Evolutionary conservation across 176 grass and related monocot species (phyloP).

Genomic region (Zoysia japonica): DNA sequence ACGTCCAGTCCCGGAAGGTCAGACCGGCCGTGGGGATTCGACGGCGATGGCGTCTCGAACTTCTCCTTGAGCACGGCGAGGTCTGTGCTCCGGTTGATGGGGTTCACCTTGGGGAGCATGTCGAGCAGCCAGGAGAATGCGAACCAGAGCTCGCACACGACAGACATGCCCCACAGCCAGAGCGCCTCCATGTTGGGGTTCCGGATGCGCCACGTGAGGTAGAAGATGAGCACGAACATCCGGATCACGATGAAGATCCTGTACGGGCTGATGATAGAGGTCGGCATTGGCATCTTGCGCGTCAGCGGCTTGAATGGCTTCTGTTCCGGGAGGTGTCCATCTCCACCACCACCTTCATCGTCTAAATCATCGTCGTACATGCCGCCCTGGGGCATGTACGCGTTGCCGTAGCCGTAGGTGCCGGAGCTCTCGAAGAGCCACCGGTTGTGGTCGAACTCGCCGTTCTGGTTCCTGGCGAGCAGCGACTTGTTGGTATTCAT

Average conservation of each 20-base stretch:
- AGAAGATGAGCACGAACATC: constrained; percentile 75
- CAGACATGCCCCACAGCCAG: constrained; percentile 97
- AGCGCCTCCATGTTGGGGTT: constrained; percentile 90
- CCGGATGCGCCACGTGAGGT: constrained; percentile 73
- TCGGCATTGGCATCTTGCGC: constrained; percentile 76
- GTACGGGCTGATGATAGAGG: constrained; percentile 89
- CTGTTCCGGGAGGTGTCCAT: constrained; percentile 47
- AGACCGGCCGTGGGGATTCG: constrained; percentile 79
- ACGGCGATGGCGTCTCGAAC: constrained; percentile 68
- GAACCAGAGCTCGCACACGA: constrained; percentile 99
- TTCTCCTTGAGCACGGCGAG: constrained; percentile 83
- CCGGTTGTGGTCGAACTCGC: constrained; percentile 92
- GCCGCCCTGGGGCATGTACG: constrained; percentile 62
- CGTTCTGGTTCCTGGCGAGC: constrained; percentile 65
- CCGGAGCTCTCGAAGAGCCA: constrained; percentile 96
- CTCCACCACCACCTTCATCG: constrained; percentile 35
- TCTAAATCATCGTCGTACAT: constrained; percentile 63
- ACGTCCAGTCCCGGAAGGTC: constrained; percentile 87
- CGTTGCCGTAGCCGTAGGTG: constrained; percentile 94
- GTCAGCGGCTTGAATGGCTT: constrained; percentile 93
- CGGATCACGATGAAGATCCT: constrained; percentile 82
- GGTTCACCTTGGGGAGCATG: constrained; percentile 87
- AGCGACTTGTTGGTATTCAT: constrained; percentile 53
- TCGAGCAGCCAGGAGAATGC: constrained; percentile 96
- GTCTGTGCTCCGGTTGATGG: constrained; percentile 80